A percentile compares a stretch with the other conserved stretches of the same genome.
Evolutionary conservation across 1,284 basidiomycete species (phyloP).

Genomic region (Fomitiporia mediterranea): DNA sequence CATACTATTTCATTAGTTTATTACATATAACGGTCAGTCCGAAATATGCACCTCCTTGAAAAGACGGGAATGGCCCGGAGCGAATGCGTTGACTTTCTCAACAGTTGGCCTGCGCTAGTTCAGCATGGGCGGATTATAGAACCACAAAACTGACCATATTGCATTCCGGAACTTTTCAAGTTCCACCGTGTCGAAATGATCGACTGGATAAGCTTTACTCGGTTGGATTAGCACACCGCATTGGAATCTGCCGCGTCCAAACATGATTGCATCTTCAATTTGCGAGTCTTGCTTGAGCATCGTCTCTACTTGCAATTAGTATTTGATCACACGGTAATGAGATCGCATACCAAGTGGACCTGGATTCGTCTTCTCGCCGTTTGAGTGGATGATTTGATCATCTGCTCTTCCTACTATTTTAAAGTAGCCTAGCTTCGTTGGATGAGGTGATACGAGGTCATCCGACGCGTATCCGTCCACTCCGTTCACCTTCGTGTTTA

Average conservation of each 20-base stretch:
- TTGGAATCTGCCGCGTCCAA: conserved; percentile 41
- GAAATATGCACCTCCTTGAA: conserved; percentile 9
- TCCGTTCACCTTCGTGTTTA: conserved; percentile 29
- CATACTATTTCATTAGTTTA: not conserved
- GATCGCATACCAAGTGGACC: conserved; percentile 34
- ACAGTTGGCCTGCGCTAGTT: conserved; percentile 21
- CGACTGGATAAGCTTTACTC: conserved; percentile 27
- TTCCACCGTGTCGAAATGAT: conserved; percentile 29
- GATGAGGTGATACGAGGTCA: conserved; percentile 43
- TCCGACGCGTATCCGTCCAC: conserved; percentile 33
- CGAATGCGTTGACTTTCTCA: conserved; percentile 21
- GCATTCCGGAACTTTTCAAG: conserved; percentile 31
- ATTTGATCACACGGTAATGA: not conserved
- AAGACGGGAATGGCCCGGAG: conserved; percentile 9
- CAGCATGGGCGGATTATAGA: not conserved
- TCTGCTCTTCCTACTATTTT: conserved; percentile 43
- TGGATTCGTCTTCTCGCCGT: conserved; percentile 49
- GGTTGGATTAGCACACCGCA: conserved; percentile 42
- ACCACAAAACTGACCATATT: conserved; percentile 29
- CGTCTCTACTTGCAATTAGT: conserved; percentile 15
- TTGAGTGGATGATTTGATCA: conserved; percentile 48
- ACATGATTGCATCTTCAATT: conserved; percentile 33
- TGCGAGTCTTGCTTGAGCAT: conserved; percentile 32
- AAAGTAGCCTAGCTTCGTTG: conserved; percentile 39
- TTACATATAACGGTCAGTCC: too few relatives aligned